phyloP scores from a whole-genome alignment of 148 eudicot species.

The Bassia scoparia region DNA sequence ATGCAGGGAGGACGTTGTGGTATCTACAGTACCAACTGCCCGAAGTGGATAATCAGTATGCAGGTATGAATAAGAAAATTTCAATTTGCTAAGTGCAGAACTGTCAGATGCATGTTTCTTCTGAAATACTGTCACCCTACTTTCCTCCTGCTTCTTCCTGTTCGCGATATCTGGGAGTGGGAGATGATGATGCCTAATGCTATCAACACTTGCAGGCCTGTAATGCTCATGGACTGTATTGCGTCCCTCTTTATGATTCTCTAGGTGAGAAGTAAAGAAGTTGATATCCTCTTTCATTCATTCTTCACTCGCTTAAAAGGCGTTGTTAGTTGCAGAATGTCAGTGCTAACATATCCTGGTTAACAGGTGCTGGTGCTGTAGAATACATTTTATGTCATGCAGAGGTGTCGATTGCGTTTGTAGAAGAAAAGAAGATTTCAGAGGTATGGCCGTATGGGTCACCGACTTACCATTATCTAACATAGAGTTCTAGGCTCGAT shows the following conservation, averaged over 20 bases:
- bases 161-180: neutral
- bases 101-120: neutral
- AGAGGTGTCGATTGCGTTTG: conserved; percentile 69
- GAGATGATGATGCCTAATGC: neutral
- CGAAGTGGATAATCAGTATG: conserved; percentile 89
- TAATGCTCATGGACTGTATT: conserved; percentile 85
- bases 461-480: too few species aligned
- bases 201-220: conserved; percentile 61
- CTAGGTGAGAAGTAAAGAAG: conserved; percentile 59
- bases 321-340: neutral
- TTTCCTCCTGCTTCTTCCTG: too few species aligned
- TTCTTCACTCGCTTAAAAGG: neutral
- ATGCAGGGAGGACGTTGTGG: conserved; percentile 82
- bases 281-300: neutral
- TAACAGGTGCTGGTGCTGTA: conserved; percentile 84
- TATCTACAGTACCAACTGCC: conserved; percentile 77
- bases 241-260: conserved; percentile 94
- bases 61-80: conserved; percentile 47
- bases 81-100: neutral
- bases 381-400: conserved; percentile 89
- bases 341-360: conserved; percentile 3
- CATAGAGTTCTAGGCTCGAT: neutral
- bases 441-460: too few species aligned
- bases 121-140: neutral
- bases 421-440: conserved; percentile 71